Evolutionary conservation across 371 early-diverging fungal genomes (phyloP).

Genomic region (Sporodiniella umbellata): DNA sequence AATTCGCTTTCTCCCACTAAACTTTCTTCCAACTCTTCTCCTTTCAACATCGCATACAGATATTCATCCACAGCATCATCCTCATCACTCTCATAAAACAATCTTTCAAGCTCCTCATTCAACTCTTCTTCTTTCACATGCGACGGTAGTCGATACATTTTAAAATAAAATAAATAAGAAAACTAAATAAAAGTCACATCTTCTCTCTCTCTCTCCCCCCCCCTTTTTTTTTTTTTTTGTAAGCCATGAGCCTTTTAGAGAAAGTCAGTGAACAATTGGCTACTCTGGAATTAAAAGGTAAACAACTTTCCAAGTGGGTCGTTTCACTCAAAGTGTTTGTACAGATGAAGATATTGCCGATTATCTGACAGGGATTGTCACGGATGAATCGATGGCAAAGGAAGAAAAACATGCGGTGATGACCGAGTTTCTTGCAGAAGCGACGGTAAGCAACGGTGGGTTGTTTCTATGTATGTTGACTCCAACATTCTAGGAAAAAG

Average conservation of each 20-base stretch:
- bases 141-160: slow-evolving; percentile 18
- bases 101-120: slow-evolving; percentile 12
- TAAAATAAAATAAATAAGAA: not conserved
- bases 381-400: slow-evolving; percentile 52
- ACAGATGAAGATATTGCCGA: slow-evolving; percentile 49
- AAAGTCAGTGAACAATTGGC: slow-evolving; percentile 25
- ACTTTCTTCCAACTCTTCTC: slow-evolving; percentile 24
- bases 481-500: not conserved
- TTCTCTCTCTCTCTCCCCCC: slow-evolving; percentile 1
- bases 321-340: too few species aligned
- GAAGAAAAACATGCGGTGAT: slow-evolving; percentile 58
- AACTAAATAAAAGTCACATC: not conserved
- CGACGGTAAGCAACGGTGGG: slow-evolving; percentile 42
- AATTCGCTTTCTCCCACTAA: slow-evolving; percentile 36
- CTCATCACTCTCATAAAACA: slow-evolving; percentile 19
- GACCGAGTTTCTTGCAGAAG: slow-evolving; percentile 50
- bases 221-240: slow-evolving; percentile 2
- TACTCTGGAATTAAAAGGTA: slow-evolving; percentile 27
- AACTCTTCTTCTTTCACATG: slow-evolving; percentile 11
- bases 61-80: slow-evolving; percentile 16
- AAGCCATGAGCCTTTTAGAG: slow-evolving; percentile 20
- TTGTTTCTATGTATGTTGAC: not conserved
- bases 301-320: too few species aligned
- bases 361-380: slow-evolving; percentile 54
- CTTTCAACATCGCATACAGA: slow-evolving; percentile 8